Base-by-base conservation (phyloP, 441 rosid species). In the Pelargonium australe region DNA sequence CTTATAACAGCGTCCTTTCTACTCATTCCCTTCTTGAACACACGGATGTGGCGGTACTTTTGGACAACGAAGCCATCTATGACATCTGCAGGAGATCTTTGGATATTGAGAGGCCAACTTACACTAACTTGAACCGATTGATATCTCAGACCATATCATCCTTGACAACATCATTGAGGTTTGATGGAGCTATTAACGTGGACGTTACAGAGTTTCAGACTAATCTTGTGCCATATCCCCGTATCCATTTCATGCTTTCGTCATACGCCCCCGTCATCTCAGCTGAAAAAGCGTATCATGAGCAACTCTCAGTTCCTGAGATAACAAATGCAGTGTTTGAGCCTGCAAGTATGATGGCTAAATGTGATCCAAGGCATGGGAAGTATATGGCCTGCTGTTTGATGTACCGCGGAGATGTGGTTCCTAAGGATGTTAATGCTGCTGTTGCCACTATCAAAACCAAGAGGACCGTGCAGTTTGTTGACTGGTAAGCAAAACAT, bases 211-310 rank as follows among this genome's bases (percentile, higher is more conserved):
- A 89, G 82, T 87, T 89, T 64, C 91, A 87, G 75, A 89, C 96
- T 20, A 89, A 89, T 75, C 91, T 89, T 67, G 96, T 89, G 47
- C 93, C 93, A n/a, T 89, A 87, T 78, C 96, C 96, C 64, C 87
- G 89, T 68, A 89, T 89, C 77, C 96, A 89, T 81, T 87, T 87
- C 85, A 89, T 86, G 96, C 89, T 89, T 34, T 89, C 96, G 17
- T 87, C 96, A 13, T 89, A 86, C 73, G 96, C 96, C 23, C 93
- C 91, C 0, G 91, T 89, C 13, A 89, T 89, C 70, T 89, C 92
- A 10, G 87, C 92, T 43, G 85, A 85, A 34, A 89, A 87, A 82
- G 96, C 93, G 68, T 89, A 75, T 79, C 92, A 87, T 69, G 93
- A 89, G 79, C 93, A 87, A 81, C 72, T 89, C 23, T 87, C 93